Evolutionary conservation across 352 stramenopile genomes (phyloP), one percentile per base, ranked within the genome.

Genomic region (Pilasporangium apinafurcum): DNA sequence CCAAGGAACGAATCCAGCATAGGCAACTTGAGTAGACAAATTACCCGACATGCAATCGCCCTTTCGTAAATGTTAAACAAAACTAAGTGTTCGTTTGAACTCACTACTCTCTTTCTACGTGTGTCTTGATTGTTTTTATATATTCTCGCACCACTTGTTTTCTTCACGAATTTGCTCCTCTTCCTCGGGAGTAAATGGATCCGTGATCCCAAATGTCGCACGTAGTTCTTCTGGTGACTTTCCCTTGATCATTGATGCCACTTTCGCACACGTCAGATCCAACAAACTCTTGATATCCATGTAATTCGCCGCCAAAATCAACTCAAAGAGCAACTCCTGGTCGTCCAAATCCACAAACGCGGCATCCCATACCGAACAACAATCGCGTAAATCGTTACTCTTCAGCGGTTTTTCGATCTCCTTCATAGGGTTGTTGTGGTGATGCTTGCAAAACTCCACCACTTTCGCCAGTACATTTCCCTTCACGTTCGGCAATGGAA

Each of bases 91-190:
- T n/a, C n/a, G n/a, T n/a, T n/a, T n/a, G n/a, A n/a, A n/a, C n/a
- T n/a, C n/a, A n/a, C n/a, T n/a, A n/a, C n/a, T n/a, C n/a, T n/a
- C n/a, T n/a, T n/a, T n/a, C n/a, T n/a, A n/a, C n/a, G n/a, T n/a
- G n/a, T n/a, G n/a, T n/a, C n/a, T n/a, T n/a, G n/a, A n/a, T n/a
- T n/a, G n/a, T n/a, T n/a, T n/a, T 51, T 48, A 65, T 24, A 60
- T 50, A 16, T 82, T 65, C 29, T 85, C 72, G 46, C 59, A 72
- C 68, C 72, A 85, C 58, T 85, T 85, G 64, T 85, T 83, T 52
- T 85, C 72, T 36, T 79, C 72, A 30, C 66, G 63, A 26, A 85
- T 83, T 37, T 58, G 51, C 56, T 76, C 53, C 54, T 85, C 60
- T 41, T 85, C 72, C 51, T 85, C 72, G 16, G 70, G 63, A 14